Base-by-base conservation (phyloP, 371 early-diverging fungal species). In the Dichotomocladium elegans region DNA sequence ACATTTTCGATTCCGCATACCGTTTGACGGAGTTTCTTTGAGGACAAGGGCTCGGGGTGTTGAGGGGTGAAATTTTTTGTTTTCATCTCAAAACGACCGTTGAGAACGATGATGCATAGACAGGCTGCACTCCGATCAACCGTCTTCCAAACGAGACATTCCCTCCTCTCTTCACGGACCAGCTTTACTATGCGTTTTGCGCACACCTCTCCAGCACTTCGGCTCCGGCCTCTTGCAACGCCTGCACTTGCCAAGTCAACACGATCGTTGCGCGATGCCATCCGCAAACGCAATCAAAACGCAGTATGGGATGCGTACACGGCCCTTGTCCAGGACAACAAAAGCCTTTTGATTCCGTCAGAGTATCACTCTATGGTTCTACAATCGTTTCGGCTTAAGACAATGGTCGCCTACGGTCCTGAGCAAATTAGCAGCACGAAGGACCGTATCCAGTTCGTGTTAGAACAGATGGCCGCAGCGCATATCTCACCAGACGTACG, bases 231-330 rank as follows among this genome's bases (percentile, higher is more conserved):
- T 6, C 41, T 27, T 35, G 45, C 28, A 46, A 37, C 26, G 4
- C 15, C 22, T 7, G 11, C 25, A 11, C 24, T 30, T 30, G 19
- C 48, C 41, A 48, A 48, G 22, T n/a, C 31, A 15, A 48, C 49
- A n/a, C 49, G 49, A 48, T 48, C 49, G 12, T 49, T 77, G 17
- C 42, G 74, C 6, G 31, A 60, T n/a, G 66, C 72, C 3, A 60
- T 74, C 11, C 65, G 62, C 24, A 53, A 49, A 21, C 31, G 55
- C 5, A 64, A 60, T 35, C 62, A 64, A 47, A 49, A 61, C 7
- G 66, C 70, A 19, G 66, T 68, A 12, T 77, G 74, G 74, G 68
- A 65, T 43, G 59, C 63, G 2, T 77, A 77, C 35, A 41, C 44
- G 9, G 57, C 64, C 3, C 27, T 77, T 0, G 42, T 55, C 10